Evolutionary conservation across 768 basidiomycete species (phyloP), one percentile per base, ranked within the genome.

Genomic region (Pholiota conissans): DNA sequence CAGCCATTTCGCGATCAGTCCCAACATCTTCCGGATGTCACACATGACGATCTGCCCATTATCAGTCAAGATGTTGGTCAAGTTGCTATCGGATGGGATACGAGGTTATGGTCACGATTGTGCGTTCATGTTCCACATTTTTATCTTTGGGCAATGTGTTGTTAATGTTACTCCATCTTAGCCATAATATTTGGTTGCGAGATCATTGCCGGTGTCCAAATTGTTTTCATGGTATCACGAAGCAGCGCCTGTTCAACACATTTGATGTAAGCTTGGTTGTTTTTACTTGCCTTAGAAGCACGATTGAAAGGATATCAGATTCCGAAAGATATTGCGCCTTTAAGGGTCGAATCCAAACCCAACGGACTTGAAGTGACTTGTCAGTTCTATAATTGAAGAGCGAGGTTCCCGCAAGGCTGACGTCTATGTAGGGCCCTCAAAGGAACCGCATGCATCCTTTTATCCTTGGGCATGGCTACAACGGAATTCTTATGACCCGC

Each of bases 381-480:
- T 91, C 64, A 39, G 86, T 76, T 20, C 16, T 22, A 45, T 5
- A 45, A 7, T 39, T 39, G 7, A 6, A n/a, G 16, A 18, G n/a
- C 9, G 2, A 6, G 6, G 20, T 37, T 39, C 16, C 14, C 14
- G 16, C n/a, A 18, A 39, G 6, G 48, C 37, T 20, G 14, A 35
- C 14, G 26, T n/a, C 13, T 22, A 32, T 32, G 20, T 8, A 87
- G 84, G 85, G 84, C 83, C 80, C 4, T 81, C 81, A 2, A 72
- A 82, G 10, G 73, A 80, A 49, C 74, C 79, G 1, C 95, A 98
- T 67, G 71, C 79, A n/a, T 95, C 94, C 0, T 62, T 88, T 49
- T 98, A 92, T 66, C 93, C 95, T 0, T 93, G 93, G 89, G 74
- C 83, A 34, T 96, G 94, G 89, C 80, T 98, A 3, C 79, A 79